Evolutionary conservation across 768 basidiomycete genomes (phyloP).

Genomic region (Mycena floridula): DNA sequence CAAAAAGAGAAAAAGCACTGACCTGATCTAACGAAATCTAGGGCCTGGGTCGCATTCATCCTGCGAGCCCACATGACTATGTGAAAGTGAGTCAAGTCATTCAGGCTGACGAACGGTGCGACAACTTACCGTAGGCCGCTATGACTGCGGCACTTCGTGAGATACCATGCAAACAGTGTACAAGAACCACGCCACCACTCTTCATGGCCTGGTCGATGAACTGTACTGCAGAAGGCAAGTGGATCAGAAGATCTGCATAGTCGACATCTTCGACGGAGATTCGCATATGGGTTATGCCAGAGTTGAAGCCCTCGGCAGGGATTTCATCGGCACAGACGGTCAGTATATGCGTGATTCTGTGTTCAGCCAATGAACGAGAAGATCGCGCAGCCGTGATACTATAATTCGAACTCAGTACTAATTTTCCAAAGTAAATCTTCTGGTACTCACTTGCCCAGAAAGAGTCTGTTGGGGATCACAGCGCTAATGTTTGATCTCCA

Average conservation of each 20-base stretch:
- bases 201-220: conserved; percentile 60
- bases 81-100: too few species aligned
- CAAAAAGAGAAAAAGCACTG: too few species aligned
- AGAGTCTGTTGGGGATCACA: too few species aligned
- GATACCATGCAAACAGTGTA: conserved; percentile 71
- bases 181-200: conserved; percentile 49
- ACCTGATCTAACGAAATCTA: too few species aligned
- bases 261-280: conserved; percentile 40
- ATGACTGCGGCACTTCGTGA: conserved; percentile 62
- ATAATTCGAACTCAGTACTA: too few species aligned
- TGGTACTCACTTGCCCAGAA: not conserved
- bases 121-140: conserved; percentile 48
- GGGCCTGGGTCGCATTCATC: too few species aligned
- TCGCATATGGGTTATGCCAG: conserved; percentile 32
- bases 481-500: too few species aligned
- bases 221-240: conserved; percentile 49
- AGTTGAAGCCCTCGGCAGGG: conserved; percentile 35
- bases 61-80: too few species aligned
- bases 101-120: too few species aligned
- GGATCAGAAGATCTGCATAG: conserved; percentile 53
- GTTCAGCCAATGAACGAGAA: not conserved
- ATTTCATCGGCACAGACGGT: conserved; percentile 55
- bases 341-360: conserved; percentile 15
- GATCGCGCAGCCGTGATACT: too few species aligned
- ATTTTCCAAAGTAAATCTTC: too few species aligned